Evolutionary conservation across 1,284 basidiomycete genomes (phyloP).

Genomic region (Agroathelia rolfsii): DNA sequence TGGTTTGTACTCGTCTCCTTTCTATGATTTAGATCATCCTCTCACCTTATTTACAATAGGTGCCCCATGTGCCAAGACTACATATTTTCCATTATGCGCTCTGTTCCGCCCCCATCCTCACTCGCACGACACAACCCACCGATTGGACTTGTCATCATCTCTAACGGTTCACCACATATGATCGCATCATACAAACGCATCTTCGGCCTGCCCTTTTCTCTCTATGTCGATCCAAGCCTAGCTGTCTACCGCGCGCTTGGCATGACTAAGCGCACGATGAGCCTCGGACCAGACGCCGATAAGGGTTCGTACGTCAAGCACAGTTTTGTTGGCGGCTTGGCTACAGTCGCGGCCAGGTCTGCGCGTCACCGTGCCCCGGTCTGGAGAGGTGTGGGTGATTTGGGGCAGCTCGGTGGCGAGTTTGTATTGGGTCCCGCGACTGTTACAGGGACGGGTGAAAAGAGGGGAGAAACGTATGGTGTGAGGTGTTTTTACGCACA

Average conservation of each 20-base stretch:
- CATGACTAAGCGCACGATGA: constrained; percentile 50
- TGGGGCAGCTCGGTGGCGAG: constrained; percentile 38
- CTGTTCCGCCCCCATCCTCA: constrained; percentile 42
- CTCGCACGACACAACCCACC: constrained; percentile 30
- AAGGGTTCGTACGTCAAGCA: constrained; percentile 3
- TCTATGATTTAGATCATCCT: constrained; percentile 6
- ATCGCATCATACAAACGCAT: constrained; percentile 59
- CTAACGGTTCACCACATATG: constrained; percentile 69
- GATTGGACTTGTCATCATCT: constrained; percentile 53
- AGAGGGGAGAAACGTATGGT: no score
- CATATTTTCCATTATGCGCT: constrained; percentile 53
- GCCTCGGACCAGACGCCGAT: constrained; percentile 33
- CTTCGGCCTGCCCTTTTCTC: constrained; percentile 15
- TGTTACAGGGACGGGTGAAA: no score
- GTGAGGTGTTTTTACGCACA: constrained; percentile 55
- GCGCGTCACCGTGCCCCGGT: constrained; percentile 25
- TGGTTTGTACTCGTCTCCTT: constrained; percentile 29
- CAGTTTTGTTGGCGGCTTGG: constrained; percentile 5
- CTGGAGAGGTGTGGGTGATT: constrained; percentile 27
- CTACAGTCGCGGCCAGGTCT: constrained; percentile 17
- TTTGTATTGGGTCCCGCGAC: constrained; percentile 35
- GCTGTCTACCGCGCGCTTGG: constrained; percentile 51
- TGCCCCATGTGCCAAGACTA: constrained; percentile 82
- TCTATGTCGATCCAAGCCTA: constrained; percentile 6
- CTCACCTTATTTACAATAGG: constrained; percentile 21